Evolutionary conservation across 1,284 basidiomycete genomes (phyloP).

Genomic region (Fomes fomentarius): DNA sequence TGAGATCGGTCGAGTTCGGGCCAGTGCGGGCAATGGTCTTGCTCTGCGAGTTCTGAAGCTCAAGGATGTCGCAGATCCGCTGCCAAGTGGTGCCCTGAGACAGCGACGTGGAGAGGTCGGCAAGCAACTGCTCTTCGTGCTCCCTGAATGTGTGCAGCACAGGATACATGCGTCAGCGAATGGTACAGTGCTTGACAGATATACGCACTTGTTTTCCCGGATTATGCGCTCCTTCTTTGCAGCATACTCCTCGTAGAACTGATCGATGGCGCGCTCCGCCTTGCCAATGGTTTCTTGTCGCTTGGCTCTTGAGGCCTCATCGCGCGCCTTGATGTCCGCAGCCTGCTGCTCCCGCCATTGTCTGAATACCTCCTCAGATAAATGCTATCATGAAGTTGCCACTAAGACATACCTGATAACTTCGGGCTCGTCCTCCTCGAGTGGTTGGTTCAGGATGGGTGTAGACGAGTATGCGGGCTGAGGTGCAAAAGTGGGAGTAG

Average conservation of each 20-base stretch:
- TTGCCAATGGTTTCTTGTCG: slow-evolving; percentile 87
- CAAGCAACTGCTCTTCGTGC: slow-evolving; percentile 83
- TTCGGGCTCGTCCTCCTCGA: slow-evolving; percentile 85
- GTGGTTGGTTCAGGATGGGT: slow-evolving; percentile 69
- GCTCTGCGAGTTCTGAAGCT: slow-evolving; percentile 94
- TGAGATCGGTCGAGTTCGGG: slow-evolving; percentile 90
- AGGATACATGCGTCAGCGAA: neutral
- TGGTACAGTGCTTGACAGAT: too few relatives aligned
- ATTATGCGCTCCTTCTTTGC: slow-evolving; percentile 93
- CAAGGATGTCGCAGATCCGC: slow-evolving; percentile 86
- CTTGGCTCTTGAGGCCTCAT: slow-evolving; percentile 77
- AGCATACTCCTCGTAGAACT: slow-evolving; percentile 95
- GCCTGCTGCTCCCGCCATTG: slow-evolving; percentile 90
- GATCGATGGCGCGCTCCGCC: slow-evolving; percentile 93
- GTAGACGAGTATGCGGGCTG: slow-evolving; percentile 70
- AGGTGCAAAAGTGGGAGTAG: slow-evolving; percentile 66
- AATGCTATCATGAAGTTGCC: neutral
- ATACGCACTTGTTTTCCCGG: slow-evolving; percentile 90
- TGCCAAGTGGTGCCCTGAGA: slow-evolving; percentile 96
- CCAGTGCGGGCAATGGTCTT: slow-evolving; percentile 92
- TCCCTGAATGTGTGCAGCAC: slow-evolving; percentile 69
- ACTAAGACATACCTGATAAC: slow-evolving; percentile 73
- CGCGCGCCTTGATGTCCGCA: slow-evolving; percentile 82
- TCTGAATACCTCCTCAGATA: slow-evolving; percentile 41
- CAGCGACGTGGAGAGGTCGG: slow-evolving; percentile 75